Conservation (phyloP, 2,329 filamentous ascomycete species). For the Biscogniauxia sp. region DNA sequence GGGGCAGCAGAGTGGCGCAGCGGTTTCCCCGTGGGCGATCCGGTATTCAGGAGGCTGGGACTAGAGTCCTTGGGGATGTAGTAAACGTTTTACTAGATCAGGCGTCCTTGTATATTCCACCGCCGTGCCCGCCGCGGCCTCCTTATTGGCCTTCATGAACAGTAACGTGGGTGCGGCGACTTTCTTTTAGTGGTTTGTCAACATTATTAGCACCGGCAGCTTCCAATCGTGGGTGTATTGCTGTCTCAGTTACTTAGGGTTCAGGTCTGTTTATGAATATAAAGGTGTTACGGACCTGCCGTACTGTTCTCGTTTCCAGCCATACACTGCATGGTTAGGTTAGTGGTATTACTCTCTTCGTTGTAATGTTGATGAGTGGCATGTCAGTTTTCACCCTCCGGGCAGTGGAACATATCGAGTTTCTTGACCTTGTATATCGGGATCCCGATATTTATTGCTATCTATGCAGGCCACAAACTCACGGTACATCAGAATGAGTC, state of each 20-base stretch:
- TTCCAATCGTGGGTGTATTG: conserved; percentile 53
- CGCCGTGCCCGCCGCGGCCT: conserved; percentile 43
- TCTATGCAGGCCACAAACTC: conserved; percentile 49
- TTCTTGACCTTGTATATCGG: conserved; percentile 65
- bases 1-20: conserved; percentile 33
- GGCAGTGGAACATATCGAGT: conserved; percentile 50
- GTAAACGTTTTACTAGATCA: conserved; percentile 42
- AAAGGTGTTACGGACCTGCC: conserved; percentile 47
- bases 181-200: conserved; percentile 61
- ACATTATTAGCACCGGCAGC: conserved; percentile 48
- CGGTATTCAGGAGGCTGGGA: conserved; percentile 44
- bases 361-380: conserved; percentile 56
- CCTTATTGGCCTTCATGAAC: conserved; percentile 62
- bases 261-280: conserved; percentile 46
- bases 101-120: conserved; percentile 40
- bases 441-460: conserved; percentile 56
- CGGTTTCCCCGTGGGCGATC: conserved; percentile 51
- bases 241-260: conserved; percentile 55
- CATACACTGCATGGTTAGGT: conserved; percentile 52
- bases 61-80: conserved; percentile 35
- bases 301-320: conserved; percentile 52
- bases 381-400: conserved; percentile 62
- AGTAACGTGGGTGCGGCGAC: conserved; percentile 54
- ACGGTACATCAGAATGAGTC: conserved; percentile 34
- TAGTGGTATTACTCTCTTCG: conserved; percentile 42